Percentiles rank a stretch among this genome's conserved stretches.
These are phyloP conservation scores for Ophiostoma sp. DNA, from an alignment of 2,329 filamentous ascomycete species.

Conservation along the genomic window DNA sequence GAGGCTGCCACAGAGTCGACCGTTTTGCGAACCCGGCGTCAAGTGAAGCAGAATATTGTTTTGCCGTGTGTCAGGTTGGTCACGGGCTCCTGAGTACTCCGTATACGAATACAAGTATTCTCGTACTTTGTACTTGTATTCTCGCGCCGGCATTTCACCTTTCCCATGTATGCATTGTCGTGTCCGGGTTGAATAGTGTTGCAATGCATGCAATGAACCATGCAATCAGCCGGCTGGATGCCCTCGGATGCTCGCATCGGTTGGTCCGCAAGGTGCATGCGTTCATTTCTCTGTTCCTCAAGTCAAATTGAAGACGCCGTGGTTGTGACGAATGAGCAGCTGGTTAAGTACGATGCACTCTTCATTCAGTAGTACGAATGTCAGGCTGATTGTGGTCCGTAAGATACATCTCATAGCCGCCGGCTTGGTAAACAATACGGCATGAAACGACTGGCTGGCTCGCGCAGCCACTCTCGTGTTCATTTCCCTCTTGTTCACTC, in stretches of 20 bases:
- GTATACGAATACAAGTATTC: too few species aligned
- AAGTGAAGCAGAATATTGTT: slow-evolving; percentile 6
- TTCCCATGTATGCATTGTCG: not conserved
- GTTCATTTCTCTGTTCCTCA: too few species aligned
- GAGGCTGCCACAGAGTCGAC: not conserved
- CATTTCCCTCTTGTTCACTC: not conserved
- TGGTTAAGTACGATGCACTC: too few species aligned
- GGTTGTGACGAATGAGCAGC: too few species aligned
- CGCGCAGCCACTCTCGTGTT: too few species aligned
- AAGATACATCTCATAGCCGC: not conserved
- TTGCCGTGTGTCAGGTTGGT: slow-evolving; percentile 3
- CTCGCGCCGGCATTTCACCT: not conserved
- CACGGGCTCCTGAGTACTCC: not conserved
- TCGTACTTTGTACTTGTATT: not conserved
- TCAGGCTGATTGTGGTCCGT: not conserved
- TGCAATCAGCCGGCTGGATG: not conserved
- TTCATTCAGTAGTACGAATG: not conserved
- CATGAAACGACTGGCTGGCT: slow-evolving; percentile 1
- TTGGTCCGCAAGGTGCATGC: too few species aligned
- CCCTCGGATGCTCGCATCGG: too few species aligned
- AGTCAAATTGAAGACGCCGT: too few species aligned
- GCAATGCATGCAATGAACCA: not conserved
- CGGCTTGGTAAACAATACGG: not conserved
- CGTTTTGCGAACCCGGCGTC: slow-evolving; percentile 10
- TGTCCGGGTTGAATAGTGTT: not conserved